Evolutionary conservation across 106 monocot species (phyloP).

Genomic region (Dendrobium huoshanense): DNA sequence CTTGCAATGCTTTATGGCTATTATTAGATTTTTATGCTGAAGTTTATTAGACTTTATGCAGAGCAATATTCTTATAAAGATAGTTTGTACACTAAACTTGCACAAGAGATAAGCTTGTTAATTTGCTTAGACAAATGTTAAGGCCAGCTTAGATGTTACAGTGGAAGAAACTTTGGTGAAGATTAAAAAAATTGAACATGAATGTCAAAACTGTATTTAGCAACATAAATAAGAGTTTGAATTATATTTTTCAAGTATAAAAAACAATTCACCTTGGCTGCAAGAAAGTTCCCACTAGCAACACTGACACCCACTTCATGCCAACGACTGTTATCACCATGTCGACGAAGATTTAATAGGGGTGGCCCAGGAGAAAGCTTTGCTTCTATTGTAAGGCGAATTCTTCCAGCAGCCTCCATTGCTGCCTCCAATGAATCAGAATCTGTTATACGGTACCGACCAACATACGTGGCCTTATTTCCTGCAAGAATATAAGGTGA

Average conservation of each 20-base stretch:
- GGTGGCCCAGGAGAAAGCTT: slow-evolving; percentile 96
- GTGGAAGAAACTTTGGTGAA: neutral
- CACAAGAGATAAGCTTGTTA: neutral
- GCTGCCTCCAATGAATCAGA: slow-evolving; percentile 68
- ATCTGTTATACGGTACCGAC: slow-evolving; percentile 80
- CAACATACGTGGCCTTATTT: slow-evolving; percentile 56
- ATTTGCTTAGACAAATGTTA: neutral
- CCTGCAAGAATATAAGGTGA: slow-evolving; percentile 19
- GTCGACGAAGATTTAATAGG: slow-evolving; percentile 69
- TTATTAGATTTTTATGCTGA: no score
- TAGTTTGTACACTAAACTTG: neutral
- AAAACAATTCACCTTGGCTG: slow-evolving; percentile 62
- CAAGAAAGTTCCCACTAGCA: slow-evolving; percentile 88
- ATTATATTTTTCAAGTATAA: neutral
- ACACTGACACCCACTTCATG: slow-evolving; percentile 82
- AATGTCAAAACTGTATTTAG: neutral
- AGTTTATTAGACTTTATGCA: no score
- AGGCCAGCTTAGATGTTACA: neutral
- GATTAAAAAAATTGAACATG: neutral
- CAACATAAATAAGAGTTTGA: neutral
- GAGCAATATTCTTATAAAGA: no score
- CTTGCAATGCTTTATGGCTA: no score
- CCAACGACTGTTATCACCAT: slow-evolving; percentile 91
- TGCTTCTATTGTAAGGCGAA: slow-evolving; percentile 73
- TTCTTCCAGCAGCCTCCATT: slow-evolving; percentile 79